Evolutionary conservation across 176 grass and related monocot species (phyloP), one percentile per base, ranked within the genome.

Genomic region (Bromus sterilis): DNA sequence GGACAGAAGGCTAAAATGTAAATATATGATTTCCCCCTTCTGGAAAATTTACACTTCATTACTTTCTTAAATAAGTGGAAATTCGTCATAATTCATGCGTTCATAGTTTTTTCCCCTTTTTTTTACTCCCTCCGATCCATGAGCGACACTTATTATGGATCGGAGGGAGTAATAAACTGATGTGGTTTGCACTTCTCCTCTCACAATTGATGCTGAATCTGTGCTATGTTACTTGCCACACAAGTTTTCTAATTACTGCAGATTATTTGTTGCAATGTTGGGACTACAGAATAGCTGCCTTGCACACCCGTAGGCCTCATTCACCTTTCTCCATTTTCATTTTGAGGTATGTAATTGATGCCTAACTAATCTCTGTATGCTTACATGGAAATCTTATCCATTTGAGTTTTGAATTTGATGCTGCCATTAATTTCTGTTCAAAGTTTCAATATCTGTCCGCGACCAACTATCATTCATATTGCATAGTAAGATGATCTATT

Each of bases 151-250:
- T n/a, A n/a, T n/a, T n/a, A n/a, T n/a, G n/a, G n/a, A n/a, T n/a
- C n/a, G n/a, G n/a, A n/a, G n/a, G n/a, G n/a, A n/a, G 35, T 0
- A 67, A 67, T 4, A 40, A 68, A 39, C 10, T 23, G 3, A 0
- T 67, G 20, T 39, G 20, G n/a, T 37, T 24, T 67, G 1, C 20
- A 67, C 0, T 67, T 67, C 2, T 68, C 34, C 5, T 39, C 2
- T 37, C 24, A 68, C 9, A 37, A 14, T 21, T 0, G 0, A 67
- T 3, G 21, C 0, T 0, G 0, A 16, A 13, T 25, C 4, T 25
- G 7, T 13, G n/a, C 64, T 39, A 12, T 39, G 2, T 68, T 7
- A 68, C 14, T 68, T 25, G 65, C 2, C 4, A 10, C 10, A 23
- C 34, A 39, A 24, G 35, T 39, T 39, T 12, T 1, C 34, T 18